phyloP scores from a whole-genome alignment of 1,284 basidiomycete species.

The Singerocomus rubriflavus region DNA sequence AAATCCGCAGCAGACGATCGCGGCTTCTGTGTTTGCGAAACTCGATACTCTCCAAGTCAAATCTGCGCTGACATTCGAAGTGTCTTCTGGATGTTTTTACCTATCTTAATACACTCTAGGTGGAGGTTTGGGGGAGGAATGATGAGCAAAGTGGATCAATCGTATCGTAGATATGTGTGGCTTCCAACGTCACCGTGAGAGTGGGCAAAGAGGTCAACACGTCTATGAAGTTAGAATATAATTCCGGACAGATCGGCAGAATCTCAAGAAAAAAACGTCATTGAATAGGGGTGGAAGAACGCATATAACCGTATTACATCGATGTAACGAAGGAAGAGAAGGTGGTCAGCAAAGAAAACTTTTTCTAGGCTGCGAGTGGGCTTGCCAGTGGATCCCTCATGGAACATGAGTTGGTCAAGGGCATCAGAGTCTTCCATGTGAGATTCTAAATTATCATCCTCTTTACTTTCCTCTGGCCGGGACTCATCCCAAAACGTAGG shows the following conservation, averaged over 20 bases:
- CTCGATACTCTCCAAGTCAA: too few species aligned
- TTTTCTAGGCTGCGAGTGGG: conserved; percentile 20
- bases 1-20: too few species aligned
- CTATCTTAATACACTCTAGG: neutral
- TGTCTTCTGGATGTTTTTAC: too few species aligned
- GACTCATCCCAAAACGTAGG: conserved; percentile 29
- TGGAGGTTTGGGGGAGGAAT: neutral
- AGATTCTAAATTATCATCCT: conserved; percentile 37
- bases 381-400: conserved; percentile 20
- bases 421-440: conserved; percentile 55
- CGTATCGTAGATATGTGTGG: neutral
- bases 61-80: too few species aligned
- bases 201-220: neutral
- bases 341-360: neutral
- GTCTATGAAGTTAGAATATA: neutral
- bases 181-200: too few species aligned
- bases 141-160: neutral
- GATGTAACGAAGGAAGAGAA: neutral
- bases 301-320: neutral
- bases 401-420: conserved; percentile 50
- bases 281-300: neutral
- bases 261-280: neutral
- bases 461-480: conserved; percentile 18
- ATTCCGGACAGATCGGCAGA: neutral
- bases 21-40: too few species aligned